These are phyloP conservation scores for Hydrangea macrophylla DNA, from an alignment of 148 eudicot genomes.

Conservation along the genomic window DNA sequence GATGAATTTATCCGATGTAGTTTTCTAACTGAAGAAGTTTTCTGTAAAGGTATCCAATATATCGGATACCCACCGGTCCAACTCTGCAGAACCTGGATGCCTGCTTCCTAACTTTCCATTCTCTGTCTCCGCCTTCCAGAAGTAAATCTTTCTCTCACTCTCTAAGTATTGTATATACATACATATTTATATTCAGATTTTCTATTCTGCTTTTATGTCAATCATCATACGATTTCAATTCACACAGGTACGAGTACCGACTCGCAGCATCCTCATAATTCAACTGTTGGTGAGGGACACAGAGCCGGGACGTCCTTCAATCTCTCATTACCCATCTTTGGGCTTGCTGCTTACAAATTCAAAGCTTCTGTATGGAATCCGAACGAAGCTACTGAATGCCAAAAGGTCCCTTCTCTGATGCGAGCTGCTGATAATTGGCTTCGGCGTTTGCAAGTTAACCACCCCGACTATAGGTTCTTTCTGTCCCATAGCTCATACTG, in stretches of 20 bases:
- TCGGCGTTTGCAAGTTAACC: conserved; percentile 54
- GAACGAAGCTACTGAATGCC: conserved; percentile 40
- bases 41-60: conserved; percentile 78
- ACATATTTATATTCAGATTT: not conserved
- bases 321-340: conserved; percentile 73
- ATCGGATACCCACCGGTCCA: conserved; percentile 89
- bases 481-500: conserved; percentile 32
- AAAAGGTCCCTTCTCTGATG: conserved; percentile 46
- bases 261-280: conserved; percentile 30
- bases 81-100: conserved; percentile 92
- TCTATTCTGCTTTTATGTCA: not conserved
- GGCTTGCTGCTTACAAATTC: conserved; percentile 75
- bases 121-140: conserved; percentile 54
- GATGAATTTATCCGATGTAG: not conserved
- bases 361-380: conserved; percentile 67
- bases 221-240: conserved; percentile 3
- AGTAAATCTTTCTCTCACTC: conserved; percentile 36
- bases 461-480: conserved; percentile 79
- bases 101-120: conserved; percentile 92
- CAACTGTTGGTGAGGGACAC: conserved; percentile 36
- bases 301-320: conserved; percentile 36
- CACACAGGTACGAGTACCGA: conserved; percentile 48
- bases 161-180: not conserved
- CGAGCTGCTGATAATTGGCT: conserved; percentile 82
- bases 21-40: conserved; percentile 10